Evolutionary conservation across 2,329 filamentous ascomycete species (phyloP), one percentile per base, ranked within the genome.

Genomic region (Septoria petroselini): DNA sequence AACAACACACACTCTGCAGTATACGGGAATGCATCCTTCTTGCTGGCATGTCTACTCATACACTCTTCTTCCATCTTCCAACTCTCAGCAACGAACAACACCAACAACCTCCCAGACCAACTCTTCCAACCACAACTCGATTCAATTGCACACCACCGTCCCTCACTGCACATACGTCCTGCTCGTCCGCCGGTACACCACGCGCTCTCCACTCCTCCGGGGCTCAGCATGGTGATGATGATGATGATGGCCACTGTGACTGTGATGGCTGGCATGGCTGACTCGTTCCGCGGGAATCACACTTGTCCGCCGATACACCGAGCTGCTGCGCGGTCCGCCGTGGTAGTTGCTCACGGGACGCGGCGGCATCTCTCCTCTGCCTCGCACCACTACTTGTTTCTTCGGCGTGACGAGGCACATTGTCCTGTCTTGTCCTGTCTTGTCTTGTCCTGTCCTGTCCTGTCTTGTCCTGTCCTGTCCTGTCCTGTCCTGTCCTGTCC

Each of bases 311-410:
- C 51, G 33, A 45, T 55, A 59, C 11, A 55, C 54, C 12, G 45
- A 47, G 19, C 56, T 42, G 3, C 50, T 45, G 6, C 35, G 43
- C 14, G 55, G 53, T 7, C 63, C 62, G 11, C 63, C 56, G 33
- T 64, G 59, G 50, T 62, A 65, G 50, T 66, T 64, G 33, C 59
- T 64, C 30, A 68, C 63, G 2, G 62, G 64, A 7, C 64, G 58
- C 2, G 65, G 63, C 2, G 64, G 57, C 30, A 60, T 41, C 41
- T 62, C 59, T 23, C 54, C 59, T 23, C 54, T 47, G 6, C 33
- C 34, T 30, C 52, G 48, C 29, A 62, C 54, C 35, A 55, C 52
- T 29, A 53, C 51, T 17, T 56, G 51, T 33, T 57, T 52, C 23
- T 47, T 49, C 12, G 61, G 58, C 21, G 59, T 62, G 54, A 65